Evolutionary conservation across 1,284 basidiomycete species (phyloP).

Genomic region (Ceratobasidium theobromae): DNA sequence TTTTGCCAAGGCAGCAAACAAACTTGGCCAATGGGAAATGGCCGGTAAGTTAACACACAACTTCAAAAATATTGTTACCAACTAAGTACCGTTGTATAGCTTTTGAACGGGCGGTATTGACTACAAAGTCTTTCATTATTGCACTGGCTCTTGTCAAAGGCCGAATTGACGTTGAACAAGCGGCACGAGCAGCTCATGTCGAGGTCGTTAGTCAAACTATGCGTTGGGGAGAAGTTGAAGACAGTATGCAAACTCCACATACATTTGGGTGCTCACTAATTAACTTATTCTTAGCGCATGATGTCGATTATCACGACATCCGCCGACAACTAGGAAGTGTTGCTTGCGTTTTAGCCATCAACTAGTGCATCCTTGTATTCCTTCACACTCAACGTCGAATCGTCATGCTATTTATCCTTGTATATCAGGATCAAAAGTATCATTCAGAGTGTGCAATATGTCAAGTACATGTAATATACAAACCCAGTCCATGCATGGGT

Average conservation of each 20-base stretch:
- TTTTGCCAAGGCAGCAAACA: slow-evolving; percentile 59
- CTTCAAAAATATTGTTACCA: not conserved
- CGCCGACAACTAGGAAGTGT: slow-evolving; percentile 85
- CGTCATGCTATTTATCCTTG: slow-evolving; percentile 1
- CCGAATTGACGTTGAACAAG: slow-evolving; percentile 77
- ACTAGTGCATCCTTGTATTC: not conserved
- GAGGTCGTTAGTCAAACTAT: slow-evolving; percentile 96
- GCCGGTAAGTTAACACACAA: slow-evolving; percentile 61
- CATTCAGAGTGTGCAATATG: not conserved
- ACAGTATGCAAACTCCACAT: slow-evolving; percentile 65
- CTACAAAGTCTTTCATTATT: slow-evolving; percentile 91
- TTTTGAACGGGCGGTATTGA: slow-evolving; percentile 88
- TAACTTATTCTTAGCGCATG: slow-evolving; percentile 65
- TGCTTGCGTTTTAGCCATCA: slow-evolving; percentile 52
- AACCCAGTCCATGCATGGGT: not conserved
- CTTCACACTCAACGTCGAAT: not conserved
- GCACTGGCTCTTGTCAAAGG: slow-evolving; percentile 81
- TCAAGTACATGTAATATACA: slow-evolving; percentile 20
- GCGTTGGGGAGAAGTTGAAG: slow-evolving; percentile 98
- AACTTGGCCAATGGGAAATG: slow-evolving; percentile 80
- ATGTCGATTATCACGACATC: slow-evolving; percentile 95
- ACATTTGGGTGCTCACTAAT: not conserved
- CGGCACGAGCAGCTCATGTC: slow-evolving; percentile 82
- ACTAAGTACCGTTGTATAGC: too few relatives aligned
- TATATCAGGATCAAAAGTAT: not conserved